A percentile compares a stretch with the other conserved stretches of the same genome.
Conservation (phyloP, 1,284 basidiomycete genomes). For the Serendipita sp. region DNA sequence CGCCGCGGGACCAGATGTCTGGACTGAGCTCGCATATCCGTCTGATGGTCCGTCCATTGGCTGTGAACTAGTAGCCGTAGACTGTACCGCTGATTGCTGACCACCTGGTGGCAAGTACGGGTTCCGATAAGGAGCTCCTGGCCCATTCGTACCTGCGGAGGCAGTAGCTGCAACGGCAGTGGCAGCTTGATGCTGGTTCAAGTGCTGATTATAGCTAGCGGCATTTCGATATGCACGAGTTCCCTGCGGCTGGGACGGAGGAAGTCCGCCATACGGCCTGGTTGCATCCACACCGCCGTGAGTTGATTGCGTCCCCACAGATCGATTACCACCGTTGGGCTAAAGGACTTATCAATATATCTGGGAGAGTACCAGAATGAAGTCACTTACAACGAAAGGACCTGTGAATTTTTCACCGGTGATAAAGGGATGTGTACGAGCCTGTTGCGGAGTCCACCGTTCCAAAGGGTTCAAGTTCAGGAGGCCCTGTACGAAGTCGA, state of each 20-base stretch:
- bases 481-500: conserved; percentile 93
- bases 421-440: conserved; percentile 91
- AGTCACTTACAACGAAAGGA: conserved; percentile 61
- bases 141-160: conserved; percentile 48
- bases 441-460: conserved; percentile 96
- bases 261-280: conserved; percentile 89
- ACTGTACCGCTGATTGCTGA: conserved; percentile 18
- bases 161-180: conserved; percentile 63
- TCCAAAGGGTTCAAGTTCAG: conserved; percentile 89
- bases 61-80: conserved; percentile 17
- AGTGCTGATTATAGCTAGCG: conserved; percentile 85
- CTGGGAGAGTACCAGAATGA: conserved; percentile 8
- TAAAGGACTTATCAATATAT: conserved; percentile 4
- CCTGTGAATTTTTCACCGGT: conserved; percentile 91
- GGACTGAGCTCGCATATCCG: conserved; percentile 14
- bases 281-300: conserved; percentile 41
- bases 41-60: conserved; percentile 21
- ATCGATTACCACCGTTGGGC: conserved; percentile 5
- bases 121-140: conserved; percentile 44
- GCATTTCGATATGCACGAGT: conserved; percentile 83
- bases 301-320: neutral
- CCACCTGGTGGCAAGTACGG: conserved; percentile 47
- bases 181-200: conserved; percentile 87
- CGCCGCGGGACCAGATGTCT: conserved; percentile 1
- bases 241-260: conserved; percentile 58